A percentile compares a stretch with the other conserved stretches of the same genome.
Conservation (phyloP, 2,329 filamentous ascomycete species). For the Fusarium haematococcum region DNA sequence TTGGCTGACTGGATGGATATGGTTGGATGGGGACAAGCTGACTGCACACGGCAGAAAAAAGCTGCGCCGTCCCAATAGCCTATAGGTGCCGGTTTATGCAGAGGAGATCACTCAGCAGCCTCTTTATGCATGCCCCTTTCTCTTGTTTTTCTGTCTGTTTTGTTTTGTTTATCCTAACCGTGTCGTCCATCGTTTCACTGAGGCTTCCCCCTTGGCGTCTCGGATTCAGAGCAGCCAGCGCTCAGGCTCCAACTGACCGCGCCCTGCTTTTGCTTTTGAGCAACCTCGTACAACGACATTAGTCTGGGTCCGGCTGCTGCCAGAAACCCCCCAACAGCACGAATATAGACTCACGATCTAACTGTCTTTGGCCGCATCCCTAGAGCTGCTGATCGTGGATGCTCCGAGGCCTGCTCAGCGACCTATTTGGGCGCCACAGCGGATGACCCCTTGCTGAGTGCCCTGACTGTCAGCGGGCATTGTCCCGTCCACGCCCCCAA, state of each 20-base stretch:
- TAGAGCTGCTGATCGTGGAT: background rate
- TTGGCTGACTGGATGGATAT: background rate
- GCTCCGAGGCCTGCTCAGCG: background rate
- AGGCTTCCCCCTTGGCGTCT: background rate
- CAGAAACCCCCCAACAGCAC: background rate
- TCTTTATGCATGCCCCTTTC: constrained; percentile 10
- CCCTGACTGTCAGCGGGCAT: constrained; percentile 6
- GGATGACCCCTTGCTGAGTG: background rate
- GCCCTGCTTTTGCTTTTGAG: background rate
- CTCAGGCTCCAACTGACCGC: background rate
- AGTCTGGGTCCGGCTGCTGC: background rate
- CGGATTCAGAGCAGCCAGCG: background rate
- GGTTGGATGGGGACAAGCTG: constrained; percentile 3
- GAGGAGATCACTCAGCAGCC: constrained; percentile 10
- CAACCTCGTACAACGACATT: constrained; percentile 22
- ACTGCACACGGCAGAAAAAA: background rate
- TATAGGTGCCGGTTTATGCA: constrained; percentile 8
- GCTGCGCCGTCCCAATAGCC: background rate
- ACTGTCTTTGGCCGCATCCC: background rate
- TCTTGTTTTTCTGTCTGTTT: background rate
- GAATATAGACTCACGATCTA: constrained; percentile 7
- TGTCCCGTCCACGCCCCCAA: constrained; percentile 2
- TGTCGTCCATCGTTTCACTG: background rate
- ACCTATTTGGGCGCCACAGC: constrained; percentile 7
- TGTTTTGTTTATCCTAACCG: background rate